These are phyloP conservation scores for Elaeis oleifera DNA, from an alignment of 202 grass and related monocot species.

Conservation along the genomic window DNA sequence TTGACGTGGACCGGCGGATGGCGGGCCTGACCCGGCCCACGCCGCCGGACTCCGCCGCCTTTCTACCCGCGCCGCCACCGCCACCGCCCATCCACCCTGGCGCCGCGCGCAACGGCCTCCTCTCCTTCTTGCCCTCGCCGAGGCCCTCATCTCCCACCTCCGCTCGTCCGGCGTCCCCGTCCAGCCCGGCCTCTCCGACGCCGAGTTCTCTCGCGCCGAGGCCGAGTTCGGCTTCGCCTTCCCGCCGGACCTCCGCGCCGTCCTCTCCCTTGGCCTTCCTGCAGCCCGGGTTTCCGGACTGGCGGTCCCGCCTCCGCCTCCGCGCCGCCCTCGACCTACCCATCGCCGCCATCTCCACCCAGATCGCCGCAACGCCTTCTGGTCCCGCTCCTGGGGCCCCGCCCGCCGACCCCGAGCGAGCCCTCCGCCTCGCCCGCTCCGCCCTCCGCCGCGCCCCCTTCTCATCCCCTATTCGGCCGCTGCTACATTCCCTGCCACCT, in stretches of 20 bases:
- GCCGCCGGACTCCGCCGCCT: slow-evolving; percentile 72
- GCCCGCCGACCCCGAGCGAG: slow-evolving; percentile 19
- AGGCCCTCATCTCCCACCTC: slow-evolving; percentile 41
- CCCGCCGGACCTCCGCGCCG: slow-evolving; percentile 57
- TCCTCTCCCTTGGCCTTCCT: slow-evolving; percentile 57
- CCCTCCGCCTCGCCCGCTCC: slow-evolving; percentile 38
- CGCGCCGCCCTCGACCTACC: not conserved
- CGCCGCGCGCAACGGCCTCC: not conserved
- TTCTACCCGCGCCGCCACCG: slow-evolving; percentile 54
- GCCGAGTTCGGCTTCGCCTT: slow-evolving; percentile 53
- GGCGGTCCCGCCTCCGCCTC: slow-evolving; percentile 22
- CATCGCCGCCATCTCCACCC: not conserved
- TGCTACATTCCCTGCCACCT: slow-evolving; percentile 58
- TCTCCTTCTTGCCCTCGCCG: slow-evolving; percentile 11
- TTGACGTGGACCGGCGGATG: slow-evolving; percentile 61
- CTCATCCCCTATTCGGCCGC: slow-evolving; percentile 36
- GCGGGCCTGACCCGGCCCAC: slow-evolving; percentile 35
- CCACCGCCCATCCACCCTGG: slow-evolving; percentile 6
- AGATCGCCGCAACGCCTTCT: slow-evolving; percentile 11
- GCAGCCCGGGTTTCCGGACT: slow-evolving; percentile 55
- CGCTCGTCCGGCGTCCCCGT: slow-evolving; percentile 33
- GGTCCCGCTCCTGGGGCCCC: slow-evolving; percentile 4
- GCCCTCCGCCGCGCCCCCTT: slow-evolving; percentile 34
- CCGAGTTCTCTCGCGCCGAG: slow-evolving; percentile 52
- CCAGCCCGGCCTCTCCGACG: slow-evolving; percentile 49